Evolutionary conservation across 768 basidiomycete genomes (phyloP).

Genomic region (Kwoniella dendrophila): DNA sequence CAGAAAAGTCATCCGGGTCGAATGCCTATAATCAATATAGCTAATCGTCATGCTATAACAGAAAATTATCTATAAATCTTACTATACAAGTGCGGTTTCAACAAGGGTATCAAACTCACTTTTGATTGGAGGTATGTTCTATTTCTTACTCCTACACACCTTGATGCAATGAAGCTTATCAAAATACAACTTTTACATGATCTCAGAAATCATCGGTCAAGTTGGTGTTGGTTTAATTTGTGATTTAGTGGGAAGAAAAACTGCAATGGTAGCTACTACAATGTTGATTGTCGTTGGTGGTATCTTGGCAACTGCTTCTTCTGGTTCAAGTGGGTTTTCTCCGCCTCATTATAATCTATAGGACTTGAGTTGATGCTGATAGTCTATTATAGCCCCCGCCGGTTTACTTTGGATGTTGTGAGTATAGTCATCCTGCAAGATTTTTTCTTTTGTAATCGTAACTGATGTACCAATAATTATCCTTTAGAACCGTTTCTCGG

Average conservation of each 20-base stretch:
- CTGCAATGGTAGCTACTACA: slow-evolving; percentile 72
- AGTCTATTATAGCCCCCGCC: slow-evolving; percentile 40
- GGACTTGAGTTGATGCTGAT: neutral
- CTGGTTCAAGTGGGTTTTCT: slow-evolving; percentile 62
- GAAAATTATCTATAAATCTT: slow-evolving; percentile 66
- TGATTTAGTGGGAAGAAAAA: slow-evolving; percentile 73
- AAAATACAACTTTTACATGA: neutral
- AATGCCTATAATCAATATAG: neutral
- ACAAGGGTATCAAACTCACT: slow-evolving; percentile 73
- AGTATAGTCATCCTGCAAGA: neutral
- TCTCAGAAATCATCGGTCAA: slow-evolving; percentile 40
- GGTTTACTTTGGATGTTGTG: slow-evolving; percentile 73
- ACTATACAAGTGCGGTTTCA: slow-evolving; percentile 66
- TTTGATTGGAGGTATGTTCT: slow-evolving; percentile 65
- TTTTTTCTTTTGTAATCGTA: neutral
- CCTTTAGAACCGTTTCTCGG: slow-evolving; percentile 63
- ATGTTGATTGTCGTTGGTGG: slow-evolving; percentile 71
- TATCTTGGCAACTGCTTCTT: slow-evolving; percentile 69
- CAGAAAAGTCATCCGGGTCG: neutral
- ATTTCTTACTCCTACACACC: slow-evolving; percentile 36
- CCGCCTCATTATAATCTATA: neutral
- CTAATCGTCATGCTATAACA: slow-evolving; percentile 49
- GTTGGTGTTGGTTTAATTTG: slow-evolving; percentile 67
- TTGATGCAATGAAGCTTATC: neutral
- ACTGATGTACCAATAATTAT: neutral